Percentiles rank a stretch among this genome's conserved stretches.
phyloP scores from a whole-genome alignment of 176 grass and related monocot genomes.

The Oryza glaberrima region DNA sequence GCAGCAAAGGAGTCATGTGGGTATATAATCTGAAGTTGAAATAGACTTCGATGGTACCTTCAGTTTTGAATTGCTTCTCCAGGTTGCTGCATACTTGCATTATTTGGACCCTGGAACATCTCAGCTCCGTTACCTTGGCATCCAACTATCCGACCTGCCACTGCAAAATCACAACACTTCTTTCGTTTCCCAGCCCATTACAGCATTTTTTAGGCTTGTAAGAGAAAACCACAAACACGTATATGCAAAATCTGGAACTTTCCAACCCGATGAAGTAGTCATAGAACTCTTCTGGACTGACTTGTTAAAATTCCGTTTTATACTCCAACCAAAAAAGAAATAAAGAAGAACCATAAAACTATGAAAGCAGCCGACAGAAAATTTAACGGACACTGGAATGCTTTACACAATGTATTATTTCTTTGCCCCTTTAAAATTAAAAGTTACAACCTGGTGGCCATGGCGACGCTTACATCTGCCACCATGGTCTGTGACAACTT shows the following conservation, averaged over 20 bases:
- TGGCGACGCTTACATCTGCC: slow-evolving; percentile 24
- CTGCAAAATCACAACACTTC: slow-evolving; percentile 14
- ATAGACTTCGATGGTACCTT: not conserved
- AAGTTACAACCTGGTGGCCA: slow-evolving; percentile 31
- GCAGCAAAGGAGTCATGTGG: not conserved
- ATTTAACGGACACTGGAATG: not conserved
- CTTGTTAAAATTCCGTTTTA: not conserved
- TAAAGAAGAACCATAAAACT: not conserved
- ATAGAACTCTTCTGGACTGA: not conserved
- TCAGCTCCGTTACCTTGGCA: not conserved
- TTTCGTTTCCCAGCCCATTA: not conserved
- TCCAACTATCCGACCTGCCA: not conserved
- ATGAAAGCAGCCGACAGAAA: slow-evolving; percentile 15
- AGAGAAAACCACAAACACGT: not conserved
- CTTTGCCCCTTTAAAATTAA: slow-evolving; percentile 36
- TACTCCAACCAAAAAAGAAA: not conserved
- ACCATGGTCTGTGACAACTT: slow-evolving; percentile 44
- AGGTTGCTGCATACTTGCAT: not conserved
- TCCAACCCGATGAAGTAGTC: not conserved
- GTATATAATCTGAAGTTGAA: not conserved
- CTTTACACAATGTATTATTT: slow-evolving; percentile 44
- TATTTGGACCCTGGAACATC: not conserved
- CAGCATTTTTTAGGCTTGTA: not conserved
- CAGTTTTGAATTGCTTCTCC: not conserved
- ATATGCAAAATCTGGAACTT: not conserved